phyloP scores from a whole-genome alignment of 495 filamentous ascomycete species.

The Cetradonia linearis region DNA sequence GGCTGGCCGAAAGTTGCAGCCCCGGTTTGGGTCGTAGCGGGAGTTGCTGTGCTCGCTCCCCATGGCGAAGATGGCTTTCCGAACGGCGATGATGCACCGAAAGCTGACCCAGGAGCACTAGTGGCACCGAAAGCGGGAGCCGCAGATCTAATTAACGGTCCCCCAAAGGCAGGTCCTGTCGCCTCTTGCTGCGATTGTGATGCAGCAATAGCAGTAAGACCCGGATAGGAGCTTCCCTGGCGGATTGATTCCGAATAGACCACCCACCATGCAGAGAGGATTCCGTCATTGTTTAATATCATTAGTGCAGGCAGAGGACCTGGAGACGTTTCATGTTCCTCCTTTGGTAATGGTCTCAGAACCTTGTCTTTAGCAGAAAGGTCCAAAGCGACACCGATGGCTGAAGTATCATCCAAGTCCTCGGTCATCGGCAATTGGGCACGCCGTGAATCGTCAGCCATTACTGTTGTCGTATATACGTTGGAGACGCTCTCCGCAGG shows the following conservation, averaged over 20 bases:
- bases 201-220: slow-evolving; percentile 44
- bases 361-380: slow-evolving; percentile 73
- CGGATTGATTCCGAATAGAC: slow-evolving; percentile 80
- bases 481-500: slow-evolving; percentile 48
- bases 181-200: slow-evolving; percentile 30
- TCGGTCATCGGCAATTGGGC: slow-evolving; percentile 62
- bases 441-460: slow-evolving; percentile 66
- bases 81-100: slow-evolving; percentile 30
- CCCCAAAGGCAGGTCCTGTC: slow-evolving; percentile 33
- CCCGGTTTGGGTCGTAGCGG: slow-evolving; percentile 16
- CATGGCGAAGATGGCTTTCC: slow-evolving; percentile 29
- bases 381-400: slow-evolving; percentile 74
- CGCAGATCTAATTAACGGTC: slow-evolving; percentile 8
- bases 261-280: slow-evolving; percentile 81
- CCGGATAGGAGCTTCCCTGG: slow-evolving; percentile 58
- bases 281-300: slow-evolving; percentile 80
- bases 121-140: slow-evolving; percentile 16
- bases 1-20: slow-evolving; percentile 35
- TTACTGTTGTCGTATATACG: slow-evolving; percentile 61
- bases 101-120: slow-evolving; percentile 20
- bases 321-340: slow-evolving; percentile 64
- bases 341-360: slow-evolving; percentile 61
- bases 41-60: slow-evolving; percentile 15
- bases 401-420: slow-evolving; percentile 56
- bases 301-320: slow-evolving; percentile 79